Conservation (phyloP, 2,329 filamentous ascomycete genomes). For the Hymenoscyphus fructigenus region DNA sequence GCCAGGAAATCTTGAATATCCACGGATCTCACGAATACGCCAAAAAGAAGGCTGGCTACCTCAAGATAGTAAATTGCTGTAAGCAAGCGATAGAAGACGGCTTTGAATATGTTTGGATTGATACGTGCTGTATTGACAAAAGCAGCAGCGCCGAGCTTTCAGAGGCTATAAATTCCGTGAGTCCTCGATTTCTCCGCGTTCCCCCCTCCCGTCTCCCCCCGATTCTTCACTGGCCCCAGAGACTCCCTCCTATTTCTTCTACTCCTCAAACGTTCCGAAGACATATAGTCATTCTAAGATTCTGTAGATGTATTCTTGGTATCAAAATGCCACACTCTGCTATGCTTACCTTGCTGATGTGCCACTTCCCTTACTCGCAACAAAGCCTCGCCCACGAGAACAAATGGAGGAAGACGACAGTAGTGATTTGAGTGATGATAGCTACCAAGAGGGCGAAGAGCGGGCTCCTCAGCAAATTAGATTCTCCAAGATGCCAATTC, state of each 20-base stretch:
- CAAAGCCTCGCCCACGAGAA: conserved; percentile 66
- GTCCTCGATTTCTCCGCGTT: conserved; percentile 18
- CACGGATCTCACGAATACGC: background rate
- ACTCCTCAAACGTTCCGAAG: too few species aligned
- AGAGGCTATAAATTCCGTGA: conserved; percentile 26
- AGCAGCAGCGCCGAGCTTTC: conserved; percentile 22
- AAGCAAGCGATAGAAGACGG: conserved; percentile 13
- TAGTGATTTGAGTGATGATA: conserved; percentile 81
- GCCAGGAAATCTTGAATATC: conserved; percentile 39
- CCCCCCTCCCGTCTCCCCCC: conserved; percentile 5
- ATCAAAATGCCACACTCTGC: conserved; percentile 16
- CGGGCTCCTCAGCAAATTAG: conserved; percentile 85
- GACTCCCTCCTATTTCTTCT: too few species aligned
- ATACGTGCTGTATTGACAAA: conserved; percentile 27
- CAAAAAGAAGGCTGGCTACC: conserved; percentile 8
- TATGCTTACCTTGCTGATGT: conserved; percentile 23
- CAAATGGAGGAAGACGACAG: conserved; percentile 78
- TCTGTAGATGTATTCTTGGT: conserved; percentile 21
- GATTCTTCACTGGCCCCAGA: conserved; percentile 7
- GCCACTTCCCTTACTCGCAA: conserved; percentile 38
- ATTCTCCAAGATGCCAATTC: conserved; percentile 92
- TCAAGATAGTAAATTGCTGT: conserved; percentile 16
- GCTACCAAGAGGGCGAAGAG: conserved; percentile 73
- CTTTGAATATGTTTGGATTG: conserved; percentile 23
- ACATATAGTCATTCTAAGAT: background rate